Percentiles rank a stretch among this genome's conserved stretches.
Evolutionary conservation across 2,329 filamentous ascomycete genomes (phyloP).

Genomic region (Trichoderma sp.): DNA sequence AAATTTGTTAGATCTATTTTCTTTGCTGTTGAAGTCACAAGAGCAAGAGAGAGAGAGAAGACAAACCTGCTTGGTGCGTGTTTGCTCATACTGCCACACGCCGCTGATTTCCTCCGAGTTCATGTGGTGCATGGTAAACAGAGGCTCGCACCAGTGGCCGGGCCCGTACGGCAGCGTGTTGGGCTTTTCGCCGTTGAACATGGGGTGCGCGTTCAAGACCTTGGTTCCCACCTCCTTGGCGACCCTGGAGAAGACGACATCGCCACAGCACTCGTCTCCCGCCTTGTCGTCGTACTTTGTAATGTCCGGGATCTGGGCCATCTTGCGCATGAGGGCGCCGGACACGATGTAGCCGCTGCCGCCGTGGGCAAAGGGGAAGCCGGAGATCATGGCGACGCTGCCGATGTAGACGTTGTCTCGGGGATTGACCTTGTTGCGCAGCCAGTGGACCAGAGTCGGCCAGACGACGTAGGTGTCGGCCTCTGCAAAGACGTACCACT

Average conservation of each 20-base stretch:
- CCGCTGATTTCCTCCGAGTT: constrained; percentile 49
- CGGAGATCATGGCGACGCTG: constrained; percentile 46
- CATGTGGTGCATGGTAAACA: constrained; percentile 57
- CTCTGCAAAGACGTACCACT: constrained; percentile 61
- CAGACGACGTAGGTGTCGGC: constrained; percentile 58
- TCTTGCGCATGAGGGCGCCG: constrained; percentile 47
- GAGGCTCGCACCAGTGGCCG: constrained; percentile 54
- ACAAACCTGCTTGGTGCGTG: constrained; percentile 42
- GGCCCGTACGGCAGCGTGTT: constrained; percentile 47
- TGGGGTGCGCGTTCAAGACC: constrained; percentile 46
- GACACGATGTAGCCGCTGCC: constrained; percentile 57
- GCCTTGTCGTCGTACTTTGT: constrained; percentile 46
- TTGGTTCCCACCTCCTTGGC: constrained; percentile 43
- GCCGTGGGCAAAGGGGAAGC: constrained; percentile 52
- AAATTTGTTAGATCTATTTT: not conserved
- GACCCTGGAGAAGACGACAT: constrained; percentile 49
- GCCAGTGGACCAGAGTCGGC: constrained; percentile 50
- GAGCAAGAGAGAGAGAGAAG: not conserved
- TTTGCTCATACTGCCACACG: constrained; percentile 54
- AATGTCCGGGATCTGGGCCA: constrained; percentile 44
- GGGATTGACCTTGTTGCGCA: constrained; percentile 43
- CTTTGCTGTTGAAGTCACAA: not conserved
- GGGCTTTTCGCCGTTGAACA: constrained; percentile 56
- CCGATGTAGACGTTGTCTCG: constrained; percentile 48
- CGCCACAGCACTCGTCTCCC: constrained; percentile 48